These are phyloP conservation scores for Talaromyces sp. DNA, from an alignment of 2,329 filamentous ascomycete species.

Conservation along the genomic window DNA sequence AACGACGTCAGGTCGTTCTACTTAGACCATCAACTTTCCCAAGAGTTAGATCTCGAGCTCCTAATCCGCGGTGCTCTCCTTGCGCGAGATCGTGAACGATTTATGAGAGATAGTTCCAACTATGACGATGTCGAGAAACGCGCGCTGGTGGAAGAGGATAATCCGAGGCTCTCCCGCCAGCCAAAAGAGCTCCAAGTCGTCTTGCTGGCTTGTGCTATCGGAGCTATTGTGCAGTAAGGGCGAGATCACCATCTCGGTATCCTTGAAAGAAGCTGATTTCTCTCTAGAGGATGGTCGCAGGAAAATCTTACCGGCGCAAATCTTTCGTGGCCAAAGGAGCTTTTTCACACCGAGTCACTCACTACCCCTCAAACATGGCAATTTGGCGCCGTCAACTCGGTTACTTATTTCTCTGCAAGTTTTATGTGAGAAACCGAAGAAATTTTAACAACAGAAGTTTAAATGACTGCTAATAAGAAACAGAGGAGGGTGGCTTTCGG, in stretches of 20 bases:
- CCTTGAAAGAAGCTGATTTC: not conserved
- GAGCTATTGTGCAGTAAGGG: conserved; percentile 24
- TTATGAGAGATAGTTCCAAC: not conserved
- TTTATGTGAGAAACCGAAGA: conserved; percentile 13
- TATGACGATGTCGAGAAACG: conserved; percentile 6
- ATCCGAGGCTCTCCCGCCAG: conserved; percentile 17
- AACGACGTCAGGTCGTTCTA: conserved; percentile 10
- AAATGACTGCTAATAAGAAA: not conserved
- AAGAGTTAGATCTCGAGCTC: conserved; percentile 10
- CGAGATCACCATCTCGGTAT: not conserved
- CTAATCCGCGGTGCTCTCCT: conserved; percentile 9
- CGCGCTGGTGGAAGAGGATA: conserved; percentile 9
- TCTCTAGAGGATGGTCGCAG: conserved; percentile 25
- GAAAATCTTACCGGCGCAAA: conserved; percentile 27
- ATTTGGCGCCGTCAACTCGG: conserved; percentile 27
- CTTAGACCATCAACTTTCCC: conserved; percentile 2
- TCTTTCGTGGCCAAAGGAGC: conserved; percentile 23
- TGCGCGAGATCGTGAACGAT: conserved; percentile 4
- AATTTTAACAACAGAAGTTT: not conserved
- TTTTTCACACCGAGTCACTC: conserved; percentile 10
- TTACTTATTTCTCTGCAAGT: conserved; percentile 25
- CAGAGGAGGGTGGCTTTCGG: conserved; percentile 22
- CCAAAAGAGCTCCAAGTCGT: conserved; percentile 25
- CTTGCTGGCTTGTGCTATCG: conserved; percentile 26
- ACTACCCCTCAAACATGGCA: conserved; percentile 14